Conservation (phyloP, 192 early-diverging fungal species). For the Backusella westeae region DNA sequence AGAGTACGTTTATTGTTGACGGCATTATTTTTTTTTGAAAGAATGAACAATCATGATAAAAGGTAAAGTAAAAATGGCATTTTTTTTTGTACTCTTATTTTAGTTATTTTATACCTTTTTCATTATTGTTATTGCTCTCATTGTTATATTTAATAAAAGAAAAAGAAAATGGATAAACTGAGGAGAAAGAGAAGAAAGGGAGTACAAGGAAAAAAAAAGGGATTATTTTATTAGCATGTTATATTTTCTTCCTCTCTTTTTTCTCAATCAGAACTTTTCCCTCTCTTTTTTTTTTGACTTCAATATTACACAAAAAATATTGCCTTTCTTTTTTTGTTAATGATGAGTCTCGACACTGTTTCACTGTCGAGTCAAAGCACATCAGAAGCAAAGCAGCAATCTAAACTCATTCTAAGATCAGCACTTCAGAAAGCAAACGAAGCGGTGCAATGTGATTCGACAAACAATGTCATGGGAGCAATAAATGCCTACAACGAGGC, state of each 20-base stretch:
- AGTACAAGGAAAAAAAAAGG: background rate
- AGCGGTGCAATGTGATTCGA: constrained; percentile 33
- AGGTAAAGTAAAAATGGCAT: background rate
- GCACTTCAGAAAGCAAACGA: constrained; percentile 35
- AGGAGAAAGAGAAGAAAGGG: background rate
- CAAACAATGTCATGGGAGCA: constrained; percentile 33
- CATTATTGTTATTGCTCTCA: background rate
- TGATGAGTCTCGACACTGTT: background rate
- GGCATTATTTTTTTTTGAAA: background rate
- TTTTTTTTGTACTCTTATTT: background rate
- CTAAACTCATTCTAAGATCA: constrained; percentile 30
- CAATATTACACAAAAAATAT: constrained; percentile 3
- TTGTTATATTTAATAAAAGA: no score
- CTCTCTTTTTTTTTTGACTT: background rate
- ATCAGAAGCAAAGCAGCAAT: constrained; percentile 18
- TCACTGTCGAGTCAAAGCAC: background rate
- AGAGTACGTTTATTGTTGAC: background rate
- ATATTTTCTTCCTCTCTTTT: background rate
- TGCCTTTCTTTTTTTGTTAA: background rate
- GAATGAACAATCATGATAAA: background rate
- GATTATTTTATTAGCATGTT: background rate
- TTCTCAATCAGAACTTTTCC: background rate
- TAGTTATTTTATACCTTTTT: background rate
- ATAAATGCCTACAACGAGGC: constrained; percentile 37
- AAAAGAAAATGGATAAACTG: background rate